Conservation (phyloP, 495 filamentous ascomycete genomes). For the Aspergillus sclerotiicarbonarius region DNA sequence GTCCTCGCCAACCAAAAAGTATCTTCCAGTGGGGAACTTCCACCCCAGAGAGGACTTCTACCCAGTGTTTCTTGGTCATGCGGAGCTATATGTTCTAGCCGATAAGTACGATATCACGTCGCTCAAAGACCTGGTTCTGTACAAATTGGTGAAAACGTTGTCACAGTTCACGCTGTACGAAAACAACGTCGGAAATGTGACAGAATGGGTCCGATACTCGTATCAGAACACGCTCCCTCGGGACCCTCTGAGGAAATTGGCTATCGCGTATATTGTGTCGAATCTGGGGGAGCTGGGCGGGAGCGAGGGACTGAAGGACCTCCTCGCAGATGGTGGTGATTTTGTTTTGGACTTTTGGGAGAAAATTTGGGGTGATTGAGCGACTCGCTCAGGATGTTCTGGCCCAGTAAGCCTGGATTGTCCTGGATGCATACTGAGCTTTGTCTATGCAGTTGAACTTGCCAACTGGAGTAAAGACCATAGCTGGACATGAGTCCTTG, state of each 20-base stretch:
- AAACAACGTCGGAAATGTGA: constrained; percentile 24
- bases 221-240: constrained; percentile 25
- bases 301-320: constrained; percentile 15
- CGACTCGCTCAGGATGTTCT: too few species aligned
- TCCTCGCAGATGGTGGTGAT: constrained; percentile 26
- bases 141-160: constrained; percentile 34
- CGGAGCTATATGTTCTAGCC: constrained; percentile 38
- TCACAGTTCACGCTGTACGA: constrained; percentile 28
- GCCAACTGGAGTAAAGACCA: too few species aligned
- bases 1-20: not conserved
- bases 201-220: constrained; percentile 32
- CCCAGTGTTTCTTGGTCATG: constrained; percentile 36
- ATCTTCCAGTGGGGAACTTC: constrained; percentile 12
- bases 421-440: too few species aligned
- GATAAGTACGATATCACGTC: constrained; percentile 36
- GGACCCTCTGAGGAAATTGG: constrained; percentile 18
- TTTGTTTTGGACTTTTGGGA: constrained; percentile 30
- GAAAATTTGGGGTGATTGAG: constrained; percentile 12
- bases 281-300: constrained; percentile 22
- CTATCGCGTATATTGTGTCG: constrained; percentile 22
- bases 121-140: constrained; percentile 30
- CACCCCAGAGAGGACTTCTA: constrained; percentile 31
- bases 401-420: too few species aligned
- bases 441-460: too few species aligned
- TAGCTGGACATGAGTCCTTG: too few species aligned